Conservation (phyloP, 2,329 filamentous ascomycete genomes). For the Atkinsonella hypoxylon region DNA sequence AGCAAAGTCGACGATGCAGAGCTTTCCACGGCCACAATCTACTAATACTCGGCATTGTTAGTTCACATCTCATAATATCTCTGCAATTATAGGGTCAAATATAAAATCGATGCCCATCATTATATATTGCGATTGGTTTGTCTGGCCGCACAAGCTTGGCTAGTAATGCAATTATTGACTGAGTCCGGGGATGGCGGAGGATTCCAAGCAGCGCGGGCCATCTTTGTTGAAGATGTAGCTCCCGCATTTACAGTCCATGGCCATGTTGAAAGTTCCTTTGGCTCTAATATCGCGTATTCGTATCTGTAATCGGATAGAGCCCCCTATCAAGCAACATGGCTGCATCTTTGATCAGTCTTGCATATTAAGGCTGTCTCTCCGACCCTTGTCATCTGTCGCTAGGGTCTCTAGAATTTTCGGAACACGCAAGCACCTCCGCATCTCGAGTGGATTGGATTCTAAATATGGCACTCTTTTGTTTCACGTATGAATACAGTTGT, state of each 20-base stretch:
- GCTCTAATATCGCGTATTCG: background rate
- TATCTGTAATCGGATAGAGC: background rate
- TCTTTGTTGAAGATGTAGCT: background rate
- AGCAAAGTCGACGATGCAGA: background rate
- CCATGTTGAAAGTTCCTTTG: background rate
- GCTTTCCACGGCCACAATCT: background rate
- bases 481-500: too few relatives aligned
- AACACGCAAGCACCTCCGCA: too few relatives aligned
- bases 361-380: too few relatives aligned
- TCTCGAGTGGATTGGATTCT: too few relatives aligned
- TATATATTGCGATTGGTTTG: too few relatives aligned
- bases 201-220: background rate
- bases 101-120: background rate
- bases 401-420: too few relatives aligned
- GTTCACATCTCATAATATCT: background rate
- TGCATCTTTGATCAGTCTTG: background rate
- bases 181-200: background rate
- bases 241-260: background rate
- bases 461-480: too few relatives aligned
- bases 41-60: background rate
- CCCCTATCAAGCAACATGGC: background rate
- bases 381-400: too few relatives aligned
- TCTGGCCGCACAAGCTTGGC: too few relatives aligned
- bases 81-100: background rate
- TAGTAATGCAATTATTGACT: too few relatives aligned